These are phyloP conservation scores for Mycena galericulata DNA, from an alignment of 768 basidiomycete species.

Conservation along the genomic window DNA sequence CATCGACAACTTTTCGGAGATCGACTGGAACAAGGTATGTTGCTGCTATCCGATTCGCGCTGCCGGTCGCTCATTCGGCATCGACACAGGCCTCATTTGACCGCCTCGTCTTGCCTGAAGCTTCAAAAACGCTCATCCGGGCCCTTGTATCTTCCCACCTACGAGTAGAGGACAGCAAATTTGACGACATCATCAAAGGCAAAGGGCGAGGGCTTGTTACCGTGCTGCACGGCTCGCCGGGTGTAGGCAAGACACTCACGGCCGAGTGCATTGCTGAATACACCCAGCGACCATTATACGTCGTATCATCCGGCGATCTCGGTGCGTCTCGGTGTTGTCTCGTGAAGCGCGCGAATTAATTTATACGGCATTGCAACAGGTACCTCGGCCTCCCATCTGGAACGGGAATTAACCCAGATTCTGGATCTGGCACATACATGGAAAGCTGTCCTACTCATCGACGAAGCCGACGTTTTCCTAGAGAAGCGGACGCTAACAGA, in stretches of 20 bases:
- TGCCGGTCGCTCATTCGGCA: not conserved
- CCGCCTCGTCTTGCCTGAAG: constrained; percentile 25
- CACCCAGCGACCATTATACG: constrained; percentile 36
- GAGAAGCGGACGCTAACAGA: constrained; percentile 35
- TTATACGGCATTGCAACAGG: not conserved
- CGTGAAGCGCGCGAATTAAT: not conserved
- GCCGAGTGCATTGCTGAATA: constrained; percentile 39
- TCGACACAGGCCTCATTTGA: constrained; percentile 22
- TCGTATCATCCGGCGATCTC: constrained; percentile 38
- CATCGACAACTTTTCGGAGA: constrained; percentile 29
- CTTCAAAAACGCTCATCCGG: constrained; percentile 24
- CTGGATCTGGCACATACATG: constrained; percentile 36
- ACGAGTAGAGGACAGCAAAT: constrained; percentile 16
- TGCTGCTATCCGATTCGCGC: not conserved
- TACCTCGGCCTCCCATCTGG: constrained; percentile 26
- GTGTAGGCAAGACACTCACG: constrained; percentile 37
- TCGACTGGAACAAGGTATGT: constrained; percentile 27
- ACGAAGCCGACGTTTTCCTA: constrained; percentile 42
- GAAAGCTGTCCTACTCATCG: constrained; percentile 38
- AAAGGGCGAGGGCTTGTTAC: constrained; percentile 33
- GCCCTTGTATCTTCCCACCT: constrained; percentile 25
- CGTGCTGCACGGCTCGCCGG: constrained; percentile 33
- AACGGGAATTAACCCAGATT: constrained; percentile 27
- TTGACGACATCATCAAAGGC: constrained; percentile 34
- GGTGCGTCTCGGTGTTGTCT: constrained; percentile 14